A percentile compares a stretch with the other conserved stretches of the same genome.
These are phyloP conservation scores for Kwoniella europaea DNA, from an alignment of 768 basidiomycete genomes.

Conservation along the genomic window DNA sequence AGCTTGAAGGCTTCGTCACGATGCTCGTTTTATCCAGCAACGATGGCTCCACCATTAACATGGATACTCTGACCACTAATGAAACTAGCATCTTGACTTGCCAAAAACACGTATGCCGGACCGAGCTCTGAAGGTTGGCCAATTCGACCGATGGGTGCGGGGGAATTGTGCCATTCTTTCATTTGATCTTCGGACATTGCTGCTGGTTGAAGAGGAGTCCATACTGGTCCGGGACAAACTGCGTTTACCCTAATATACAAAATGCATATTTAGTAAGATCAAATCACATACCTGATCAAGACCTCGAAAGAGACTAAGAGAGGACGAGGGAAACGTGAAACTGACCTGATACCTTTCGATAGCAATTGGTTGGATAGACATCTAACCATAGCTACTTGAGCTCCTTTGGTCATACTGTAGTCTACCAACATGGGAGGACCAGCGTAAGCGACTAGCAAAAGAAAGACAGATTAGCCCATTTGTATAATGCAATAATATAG, in stretches of 20 bases:
- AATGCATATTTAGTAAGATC: not conserved
- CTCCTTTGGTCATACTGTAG: constrained; percentile 67
- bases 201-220: constrained; percentile 57
- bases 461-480: constrained; percentile 3
- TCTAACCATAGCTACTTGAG: constrained; percentile 63
- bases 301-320: not conserved
- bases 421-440: constrained; percentile 60
- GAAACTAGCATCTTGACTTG: constrained; percentile 56
- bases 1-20: not conserved
- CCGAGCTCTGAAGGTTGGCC: constrained; percentile 66
- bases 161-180: constrained; percentile 52
- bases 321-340: constrained; percentile 54
- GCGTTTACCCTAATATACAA: constrained; percentile 23
- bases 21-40: constrained; percentile 28
- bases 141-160: constrained; percentile 61
- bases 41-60: constrained; percentile 57
- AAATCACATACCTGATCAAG: too few species aligned
- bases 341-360: constrained; percentile 60
- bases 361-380: constrained; percentile 64
- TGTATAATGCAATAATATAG: too few species aligned
- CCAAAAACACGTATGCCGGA: constrained; percentile 67
- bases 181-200: constrained; percentile 54
- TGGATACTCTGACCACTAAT: constrained; percentile 57
- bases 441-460: constrained; percentile 50
- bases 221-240: constrained; percentile 53